A percentile compares a stretch with the other conserved stretches of the same genome.
Conservation (phyloP, 1,284 basidiomycete genomes). For the Wolfiporia cocos region DNA sequence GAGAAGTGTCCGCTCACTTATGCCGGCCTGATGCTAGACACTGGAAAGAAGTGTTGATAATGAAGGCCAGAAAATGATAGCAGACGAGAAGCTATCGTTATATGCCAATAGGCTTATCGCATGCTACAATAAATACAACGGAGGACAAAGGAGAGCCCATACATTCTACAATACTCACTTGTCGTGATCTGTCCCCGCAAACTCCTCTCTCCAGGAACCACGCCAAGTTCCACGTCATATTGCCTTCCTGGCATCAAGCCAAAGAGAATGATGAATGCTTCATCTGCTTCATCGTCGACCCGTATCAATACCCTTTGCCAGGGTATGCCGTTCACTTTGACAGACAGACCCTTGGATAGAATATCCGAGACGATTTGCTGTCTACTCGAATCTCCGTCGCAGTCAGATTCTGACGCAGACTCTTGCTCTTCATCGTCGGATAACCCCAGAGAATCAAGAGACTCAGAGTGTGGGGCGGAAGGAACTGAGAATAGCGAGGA, state of each 20-base stretch:
- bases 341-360: slow-evolving; percentile 64
- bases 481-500: slow-evolving; percentile 42
- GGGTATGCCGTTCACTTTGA: slow-evolving; percentile 68
- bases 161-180: slow-evolving; percentile 34
- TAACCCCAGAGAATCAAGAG: slow-evolving; percentile 28
- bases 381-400: slow-evolving; percentile 7
- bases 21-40: too few species aligned
- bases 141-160: too few species aligned
- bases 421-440: slow-evolving; percentile 37
- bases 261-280: slow-evolving; percentile 76
- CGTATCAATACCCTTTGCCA: slow-evolving; percentile 75
- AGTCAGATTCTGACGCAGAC: slow-evolving; percentile 27
- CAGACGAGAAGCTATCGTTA: too few species aligned
- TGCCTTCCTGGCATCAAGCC: slow-evolving; percentile 74
- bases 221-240: slow-evolving; percentile 72
- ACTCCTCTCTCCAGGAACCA: slow-evolving; percentile 55
- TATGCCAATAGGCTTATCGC: too few species aligned
- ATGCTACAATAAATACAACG: too few species aligned
- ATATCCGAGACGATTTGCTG: slow-evolving; percentile 59
- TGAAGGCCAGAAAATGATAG: too few species aligned
- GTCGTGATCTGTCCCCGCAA: slow-evolving; percentile 58
- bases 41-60: too few species aligned
- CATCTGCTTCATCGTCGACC: slow-evolving; percentile 69
- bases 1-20: too few species aligned
- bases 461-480: slow-evolving; percentile 14